These are phyloP conservation scores for Fusarium sp. DNA, from an alignment of 2,329 filamentous ascomycete genomes.

Conservation along the genomic window DNA sequence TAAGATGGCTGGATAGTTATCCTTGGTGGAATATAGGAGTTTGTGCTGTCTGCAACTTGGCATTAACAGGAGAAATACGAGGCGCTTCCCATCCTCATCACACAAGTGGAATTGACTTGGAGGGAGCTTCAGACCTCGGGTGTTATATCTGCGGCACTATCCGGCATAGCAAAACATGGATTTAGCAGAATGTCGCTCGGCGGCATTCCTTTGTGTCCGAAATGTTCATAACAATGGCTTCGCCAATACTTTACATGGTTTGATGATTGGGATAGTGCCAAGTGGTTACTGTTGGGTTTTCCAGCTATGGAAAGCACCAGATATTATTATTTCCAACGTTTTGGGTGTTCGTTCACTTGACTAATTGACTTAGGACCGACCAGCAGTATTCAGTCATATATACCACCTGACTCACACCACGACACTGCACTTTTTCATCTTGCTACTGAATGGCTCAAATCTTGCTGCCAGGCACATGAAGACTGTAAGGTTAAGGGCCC, in stretches of 20 bases:
- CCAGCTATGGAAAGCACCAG: background rate
- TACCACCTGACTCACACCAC: accelerated
- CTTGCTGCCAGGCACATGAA: background rate
- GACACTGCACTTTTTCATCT: background rate
- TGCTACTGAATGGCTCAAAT: background rate
- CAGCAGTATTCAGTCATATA: background rate
- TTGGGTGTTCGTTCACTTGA: background rate
- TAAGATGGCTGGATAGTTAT: background rate
- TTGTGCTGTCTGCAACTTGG: background rate
- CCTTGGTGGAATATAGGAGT: accelerated
- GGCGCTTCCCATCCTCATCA: background rate
- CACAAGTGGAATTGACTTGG: background rate
- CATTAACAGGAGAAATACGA: accelerated
- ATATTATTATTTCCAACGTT: background rate
- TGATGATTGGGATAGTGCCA: background rate
- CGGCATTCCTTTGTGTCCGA: accelerated
- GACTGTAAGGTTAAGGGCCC: accelerated
- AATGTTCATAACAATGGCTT: background rate
- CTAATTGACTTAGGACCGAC: background rate
- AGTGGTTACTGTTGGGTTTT: background rate
- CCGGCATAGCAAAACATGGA: background rate
- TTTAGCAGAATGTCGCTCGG: background rate
- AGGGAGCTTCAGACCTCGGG: background rate
- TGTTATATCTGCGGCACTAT: background rate
- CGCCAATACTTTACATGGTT: background rate